Conservation (phyloP, 768 basidiomycete species). For the Galerina sulciceps region DNA sequence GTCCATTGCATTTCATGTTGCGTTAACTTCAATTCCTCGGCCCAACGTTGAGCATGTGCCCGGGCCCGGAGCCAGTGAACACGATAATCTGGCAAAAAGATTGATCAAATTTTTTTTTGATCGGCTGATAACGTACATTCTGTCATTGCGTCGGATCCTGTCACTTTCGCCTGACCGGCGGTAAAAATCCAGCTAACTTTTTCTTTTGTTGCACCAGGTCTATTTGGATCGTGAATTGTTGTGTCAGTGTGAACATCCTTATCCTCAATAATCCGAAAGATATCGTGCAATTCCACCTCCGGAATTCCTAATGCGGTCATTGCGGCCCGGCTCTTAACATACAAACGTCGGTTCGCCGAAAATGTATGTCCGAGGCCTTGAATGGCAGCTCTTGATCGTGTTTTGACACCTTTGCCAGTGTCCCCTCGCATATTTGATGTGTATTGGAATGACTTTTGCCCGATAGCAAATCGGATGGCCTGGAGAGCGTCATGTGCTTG, state of each 20-base stretch:
- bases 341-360: not conserved
- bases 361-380: not conserved
- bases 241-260: too few relatives aligned
- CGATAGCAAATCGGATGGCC: not conserved
- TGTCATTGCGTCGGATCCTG: not conserved
- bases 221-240: not conserved
- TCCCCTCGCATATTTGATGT: not conserved
- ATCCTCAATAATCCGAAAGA: not conserved
- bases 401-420: not conserved
- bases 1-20: conserved; percentile 1
- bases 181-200: not conserved
- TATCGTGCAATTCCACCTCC: not conserved
- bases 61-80: conserved; percentile 1
- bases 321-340: not conserved
- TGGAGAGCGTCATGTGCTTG: not conserved
- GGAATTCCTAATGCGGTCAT: not conserved
- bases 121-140: not conserved
- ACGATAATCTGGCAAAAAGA: not conserved
- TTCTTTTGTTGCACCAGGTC: not conserved
- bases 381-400: not conserved
- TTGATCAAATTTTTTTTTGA: not conserved
- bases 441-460: not conserved
- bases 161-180: not conserved
- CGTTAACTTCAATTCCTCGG: not conserved
- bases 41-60: not conserved